Evolutionary conservation across 164 flowering plant genomes (phyloP).

Genomic region (Vitis amurensis): DNA sequence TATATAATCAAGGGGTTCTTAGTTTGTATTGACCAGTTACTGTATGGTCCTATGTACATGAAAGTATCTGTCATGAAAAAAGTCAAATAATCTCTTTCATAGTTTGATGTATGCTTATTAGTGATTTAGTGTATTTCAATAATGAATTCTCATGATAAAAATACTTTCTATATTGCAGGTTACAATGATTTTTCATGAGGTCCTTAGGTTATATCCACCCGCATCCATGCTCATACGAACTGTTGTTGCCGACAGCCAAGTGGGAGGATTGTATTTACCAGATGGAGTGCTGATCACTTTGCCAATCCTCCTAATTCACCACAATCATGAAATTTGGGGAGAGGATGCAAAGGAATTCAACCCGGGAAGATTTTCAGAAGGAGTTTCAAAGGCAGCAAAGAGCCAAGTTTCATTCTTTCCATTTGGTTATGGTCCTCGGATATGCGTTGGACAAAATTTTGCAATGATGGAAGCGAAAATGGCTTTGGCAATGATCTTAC

Average conservation of each 20-base stretch:
- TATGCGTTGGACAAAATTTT: too few relatives aligned
- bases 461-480: too few relatives aligned
- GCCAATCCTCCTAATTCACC: slow-evolving; percentile 12
- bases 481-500: too few relatives aligned
- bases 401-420: slow-evolving; percentile 12
- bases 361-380: slow-evolving; percentile 21
- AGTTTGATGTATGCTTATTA: too few relatives aligned
- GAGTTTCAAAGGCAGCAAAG: slow-evolving; percentile 24
- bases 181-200: slow-evolving; percentile 10
- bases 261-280: slow-evolving; percentile 24
- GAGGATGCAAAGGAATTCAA: slow-evolving; percentile 24
- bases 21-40: too few relatives aligned
- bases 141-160: too few relatives aligned
- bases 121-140: too few relatives aligned
- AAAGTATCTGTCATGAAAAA: too few relatives aligned
- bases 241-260: not conserved
- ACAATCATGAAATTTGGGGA: slow-evolving; percentile 19
- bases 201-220: slow-evolving; percentile 28
- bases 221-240: not conserved
- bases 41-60: too few relatives aligned
- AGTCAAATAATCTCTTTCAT: too few relatives aligned
- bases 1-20: too few relatives aligned
- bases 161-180: not conserved
- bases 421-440: slow-evolving; percentile 26
- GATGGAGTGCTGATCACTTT: slow-evolving; percentile 10